A percentile compares a stretch with the other conserved stretches of the same genome.
Conservation (phyloP, 495 filamentous ascomycete species). For the Corynascus novoguineensis region DNA sequence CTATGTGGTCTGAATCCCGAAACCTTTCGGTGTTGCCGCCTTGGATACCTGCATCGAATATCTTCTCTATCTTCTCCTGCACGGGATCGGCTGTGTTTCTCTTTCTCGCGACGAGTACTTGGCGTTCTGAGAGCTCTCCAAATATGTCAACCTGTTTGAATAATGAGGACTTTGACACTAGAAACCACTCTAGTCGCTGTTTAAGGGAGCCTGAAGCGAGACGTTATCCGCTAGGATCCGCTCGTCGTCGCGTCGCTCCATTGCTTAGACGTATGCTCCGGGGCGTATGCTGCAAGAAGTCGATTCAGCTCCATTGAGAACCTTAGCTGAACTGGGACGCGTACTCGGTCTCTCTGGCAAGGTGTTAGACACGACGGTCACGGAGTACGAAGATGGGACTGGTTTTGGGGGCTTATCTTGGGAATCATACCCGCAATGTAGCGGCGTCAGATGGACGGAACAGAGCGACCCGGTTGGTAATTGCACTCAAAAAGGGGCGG, state of each 20-base stretch:
- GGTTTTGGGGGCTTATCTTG: background rate
- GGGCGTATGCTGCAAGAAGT: slow-evolving; percentile 7
- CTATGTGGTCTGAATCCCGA: too few relatives aligned
- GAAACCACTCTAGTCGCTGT: background rate
- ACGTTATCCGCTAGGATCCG: background rate
- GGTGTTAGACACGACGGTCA: slow-evolving; percentile 2
- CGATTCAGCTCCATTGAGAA: background rate
- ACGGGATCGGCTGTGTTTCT: background rate
- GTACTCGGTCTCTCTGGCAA: slow-evolving; percentile 7
- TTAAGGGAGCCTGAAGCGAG: background rate
- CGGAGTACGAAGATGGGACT: slow-evolving; percentile 7
- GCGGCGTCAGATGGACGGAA: background rate
- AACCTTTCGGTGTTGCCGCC: background rate
- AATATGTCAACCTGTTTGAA: background rate
- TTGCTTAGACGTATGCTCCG: slow-evolving; percentile 9
- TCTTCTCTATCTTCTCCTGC: background rate
- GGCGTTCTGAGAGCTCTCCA: background rate
- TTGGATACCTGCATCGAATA: background rate
- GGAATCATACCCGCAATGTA: slow-evolving; percentile 1
- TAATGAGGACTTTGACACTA: background rate
- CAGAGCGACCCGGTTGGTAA: background rate
- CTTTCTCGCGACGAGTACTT: background rate
- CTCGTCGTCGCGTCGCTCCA: slow-evolving; percentile 10
- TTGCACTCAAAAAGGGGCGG: too few relatives aligned
- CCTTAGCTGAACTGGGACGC: background rate